These are phyloP conservation scores for Cryptomeria japonica DNA, from an alignment of 75 land plant genomes.

Conservation along the genomic window DNA sequence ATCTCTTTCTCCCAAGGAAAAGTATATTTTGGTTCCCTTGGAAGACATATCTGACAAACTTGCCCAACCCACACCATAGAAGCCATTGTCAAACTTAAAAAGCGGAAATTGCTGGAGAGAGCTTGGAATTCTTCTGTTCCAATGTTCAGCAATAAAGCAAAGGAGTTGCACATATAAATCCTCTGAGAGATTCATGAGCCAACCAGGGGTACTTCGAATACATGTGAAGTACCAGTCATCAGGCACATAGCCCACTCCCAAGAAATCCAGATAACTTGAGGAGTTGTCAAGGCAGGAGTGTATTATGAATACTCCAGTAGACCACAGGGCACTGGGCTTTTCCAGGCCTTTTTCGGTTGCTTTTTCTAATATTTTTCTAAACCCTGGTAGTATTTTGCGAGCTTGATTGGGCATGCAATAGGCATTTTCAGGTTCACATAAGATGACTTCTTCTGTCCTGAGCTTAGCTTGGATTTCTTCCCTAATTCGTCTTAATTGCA, in stretches of 20 bases:
- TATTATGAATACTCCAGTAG: slow-evolving; percentile 40
- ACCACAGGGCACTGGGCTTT: slow-evolving; percentile 4
- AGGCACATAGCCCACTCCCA: slow-evolving; percentile 41
- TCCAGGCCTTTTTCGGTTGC: slow-evolving; percentile 36
- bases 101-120: not conserved
- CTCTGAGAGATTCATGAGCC: slow-evolving; percentile 32
- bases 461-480: slow-evolving; percentile 31
- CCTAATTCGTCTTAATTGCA: slow-evolving; percentile 31
- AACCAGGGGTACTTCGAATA: slow-evolving; percentile 14
- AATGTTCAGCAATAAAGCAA: slow-evolving; percentile 26
- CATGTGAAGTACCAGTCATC: slow-evolving; percentile 35
- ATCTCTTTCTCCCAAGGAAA: slow-evolving; percentile 4
- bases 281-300: slow-evolving; percentile 25
- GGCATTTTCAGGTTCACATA: slow-evolving; percentile 36
- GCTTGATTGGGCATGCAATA: slow-evolving; percentile 45
- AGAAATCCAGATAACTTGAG: slow-evolving; percentile 20
- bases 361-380: slow-evolving; percentile 41
- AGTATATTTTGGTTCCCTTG: not conserved
- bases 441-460: slow-evolving; percentile 29
- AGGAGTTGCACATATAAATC: slow-evolving; percentile 50
- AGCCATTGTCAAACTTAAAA: not conserved
- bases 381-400: slow-evolving; percentile 26
- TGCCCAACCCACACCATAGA: not conserved
- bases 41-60: not conserved
- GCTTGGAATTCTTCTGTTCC: slow-evolving; percentile 1